Conservation (phyloP, 768 basidiomycete genomes). For the Coprinellus micaceus region DNA sequence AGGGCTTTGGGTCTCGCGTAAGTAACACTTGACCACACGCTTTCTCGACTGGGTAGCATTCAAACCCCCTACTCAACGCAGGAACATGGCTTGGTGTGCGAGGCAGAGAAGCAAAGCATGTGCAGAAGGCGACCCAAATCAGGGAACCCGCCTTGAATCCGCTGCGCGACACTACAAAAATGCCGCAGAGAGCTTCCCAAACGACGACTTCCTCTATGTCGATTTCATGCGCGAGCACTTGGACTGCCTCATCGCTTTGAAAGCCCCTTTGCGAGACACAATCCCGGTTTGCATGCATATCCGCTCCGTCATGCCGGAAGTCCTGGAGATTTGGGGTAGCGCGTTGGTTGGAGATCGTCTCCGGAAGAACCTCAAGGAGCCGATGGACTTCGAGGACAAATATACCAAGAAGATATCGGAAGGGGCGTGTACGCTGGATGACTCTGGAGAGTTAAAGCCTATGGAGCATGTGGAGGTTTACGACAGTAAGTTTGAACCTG, state of each 20-base stretch:
- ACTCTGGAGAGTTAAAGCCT: too few relatives aligned
- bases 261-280: constrained; percentile 21
- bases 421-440: background rate
- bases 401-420: background rate
- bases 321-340: constrained; percentile 15
- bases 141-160: background rate
- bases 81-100: background rate
- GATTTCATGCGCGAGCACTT: constrained; percentile 27
- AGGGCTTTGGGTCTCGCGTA: background rate
- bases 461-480: too few relatives aligned
- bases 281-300: constrained; percentile 22
- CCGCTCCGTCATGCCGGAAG: constrained; percentile 17
- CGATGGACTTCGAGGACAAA: background rate
- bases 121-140: background rate
- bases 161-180: background rate
- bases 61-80: background rate
- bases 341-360: constrained; percentile 14
- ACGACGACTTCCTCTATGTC: background rate
- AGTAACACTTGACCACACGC: background rate
- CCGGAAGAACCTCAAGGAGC: constrained; percentile 9
- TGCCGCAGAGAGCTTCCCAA: background rate
- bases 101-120: background rate
- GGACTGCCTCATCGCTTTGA: constrained; percentile 27
- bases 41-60: too few relatives aligned
- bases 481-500: too few relatives aligned